phyloP scores from a whole-genome alignment of 2,329 filamentous ascomycete species.

The Chaetomiaceae sp. region DNA sequence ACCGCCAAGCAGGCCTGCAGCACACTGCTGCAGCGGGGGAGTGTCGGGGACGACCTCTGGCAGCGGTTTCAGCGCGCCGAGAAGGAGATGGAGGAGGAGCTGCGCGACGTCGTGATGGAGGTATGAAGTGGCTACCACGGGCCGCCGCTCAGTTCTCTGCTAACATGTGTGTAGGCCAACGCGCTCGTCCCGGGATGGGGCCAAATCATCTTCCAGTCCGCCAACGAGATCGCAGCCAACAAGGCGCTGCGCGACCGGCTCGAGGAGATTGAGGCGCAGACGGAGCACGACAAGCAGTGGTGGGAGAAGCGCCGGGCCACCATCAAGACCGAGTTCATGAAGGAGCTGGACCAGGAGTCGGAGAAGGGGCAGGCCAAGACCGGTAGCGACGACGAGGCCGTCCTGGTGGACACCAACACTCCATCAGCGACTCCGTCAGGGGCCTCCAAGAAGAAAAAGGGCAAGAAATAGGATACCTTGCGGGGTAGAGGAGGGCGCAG shows the following conservation, averaged over 20 bases:
- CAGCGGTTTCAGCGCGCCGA: constrained; percentile 87
- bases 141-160: neutral
- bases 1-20: constrained; percentile 84
- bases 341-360: constrained; percentile 69
- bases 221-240: constrained; percentile 93
- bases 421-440: constrained; percentile 36
- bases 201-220: constrained; percentile 91
- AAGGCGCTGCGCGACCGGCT: constrained; percentile 69
- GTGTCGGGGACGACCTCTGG: constrained; percentile 93
- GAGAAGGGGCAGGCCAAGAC: constrained; percentile 37
- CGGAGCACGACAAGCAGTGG: constrained; percentile 76
- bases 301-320: constrained; percentile 79
- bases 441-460: constrained; percentile 58
- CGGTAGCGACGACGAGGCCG: constrained; percentile 67
- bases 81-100: constrained; percentile 95
- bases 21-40: constrained; percentile 78
- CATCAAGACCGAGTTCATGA: constrained; percentile 75
- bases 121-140: constrained; percentile 42
- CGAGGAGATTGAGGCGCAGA: constrained; percentile 67
- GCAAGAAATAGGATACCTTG: constrained; percentile 46
- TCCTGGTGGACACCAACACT: constrained; percentile 64
- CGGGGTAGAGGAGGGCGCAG: neutral
- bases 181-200: constrained; percentile 87
- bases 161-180: constrained; percentile 65
- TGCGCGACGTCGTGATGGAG: constrained; percentile 90